Evolutionary conservation across 2,329 filamentous ascomycete genomes (phyloP).

Genomic region (Coniochaeta ligniaria): DNA sequence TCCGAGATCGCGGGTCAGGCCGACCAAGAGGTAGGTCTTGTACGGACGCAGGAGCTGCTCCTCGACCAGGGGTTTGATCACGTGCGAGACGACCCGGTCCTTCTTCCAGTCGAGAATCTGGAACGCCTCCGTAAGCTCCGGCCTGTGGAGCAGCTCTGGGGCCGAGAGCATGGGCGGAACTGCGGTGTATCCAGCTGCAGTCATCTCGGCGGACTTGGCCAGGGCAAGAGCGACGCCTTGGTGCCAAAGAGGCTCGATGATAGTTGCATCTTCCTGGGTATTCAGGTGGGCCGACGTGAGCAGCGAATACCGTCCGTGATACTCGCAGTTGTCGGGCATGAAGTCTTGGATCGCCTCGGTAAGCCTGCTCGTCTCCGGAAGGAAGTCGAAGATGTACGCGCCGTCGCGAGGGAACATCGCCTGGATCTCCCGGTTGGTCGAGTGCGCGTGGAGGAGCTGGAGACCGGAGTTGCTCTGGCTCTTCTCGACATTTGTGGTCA

Average conservation of each 20-base stretch:
- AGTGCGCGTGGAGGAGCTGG: conserved; percentile 18
- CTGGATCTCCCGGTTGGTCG: conserved; percentile 19
- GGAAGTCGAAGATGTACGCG: conserved; percentile 24
- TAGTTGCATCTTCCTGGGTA: conserved; percentile 3
- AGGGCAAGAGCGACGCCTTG: conserved; percentile 13
- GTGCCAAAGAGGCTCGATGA: conserved; percentile 13
- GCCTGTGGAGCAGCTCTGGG: conserved; percentile 14
- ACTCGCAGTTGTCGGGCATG: conserved; percentile 18
- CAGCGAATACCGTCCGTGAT: conserved; percentile 14
- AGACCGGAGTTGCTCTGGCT: conserved; percentile 3
- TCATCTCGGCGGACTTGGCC: conserved; percentile 4
- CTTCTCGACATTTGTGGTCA: conserved; percentile 11
- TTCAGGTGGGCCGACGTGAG: conserved; percentile 4
- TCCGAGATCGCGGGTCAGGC: conserved; percentile 35
- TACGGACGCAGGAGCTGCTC: conserved; percentile 19
- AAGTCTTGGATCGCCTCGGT: conserved; percentile 15
- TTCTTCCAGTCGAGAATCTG: conserved; percentile 31
- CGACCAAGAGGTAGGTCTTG: conserved; percentile 31
- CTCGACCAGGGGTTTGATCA: conserved; percentile 15
- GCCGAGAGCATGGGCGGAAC: conserved; percentile 12
- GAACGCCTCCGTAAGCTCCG: conserved; percentile 13
- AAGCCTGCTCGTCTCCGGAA: conserved; percentile 16
- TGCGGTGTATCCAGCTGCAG: not conserved
- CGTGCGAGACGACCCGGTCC: conserved; percentile 18
- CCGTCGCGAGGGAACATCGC: conserved; percentile 14